phyloP scores from a whole-genome alignment of 2,329 filamentous ascomycete species.

The Hawksworthiomyces lignivorus region DNA sequence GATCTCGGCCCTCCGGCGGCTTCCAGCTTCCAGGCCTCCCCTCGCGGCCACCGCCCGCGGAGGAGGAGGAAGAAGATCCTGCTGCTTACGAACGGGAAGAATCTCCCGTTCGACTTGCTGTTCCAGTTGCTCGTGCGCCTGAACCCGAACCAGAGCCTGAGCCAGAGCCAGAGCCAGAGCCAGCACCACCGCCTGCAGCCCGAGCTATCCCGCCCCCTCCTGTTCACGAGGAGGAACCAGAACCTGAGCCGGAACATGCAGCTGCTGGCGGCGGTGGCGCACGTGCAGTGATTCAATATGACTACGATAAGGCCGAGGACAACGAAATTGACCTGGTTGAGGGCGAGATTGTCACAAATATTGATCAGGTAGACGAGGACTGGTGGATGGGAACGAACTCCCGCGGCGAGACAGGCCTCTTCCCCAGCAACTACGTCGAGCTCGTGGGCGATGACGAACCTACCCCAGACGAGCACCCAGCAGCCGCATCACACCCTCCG shows the following conservation, averaged over 20 bases:
- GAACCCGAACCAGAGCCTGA: conserved; percentile 39
- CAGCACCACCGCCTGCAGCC: conserved; percentile 36
- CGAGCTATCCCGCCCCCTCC: conserved; percentile 43
- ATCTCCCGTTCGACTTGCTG: conserved; percentile 78
- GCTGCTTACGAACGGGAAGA: conserved; percentile 42
- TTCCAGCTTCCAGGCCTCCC: conserved; percentile 74
- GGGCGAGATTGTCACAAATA: conserved; percentile 80
- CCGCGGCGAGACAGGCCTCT: conserved; percentile 76
- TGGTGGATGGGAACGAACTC: conserved; percentile 97
- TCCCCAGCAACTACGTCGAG: conserved; percentile 97
- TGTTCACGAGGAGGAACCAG: conserved; percentile 56
- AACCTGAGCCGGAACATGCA: conserved; percentile 41
- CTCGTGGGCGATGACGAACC: conserved; percentile 55
- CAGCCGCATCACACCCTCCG: conserved; percentile 13
- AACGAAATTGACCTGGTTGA: conserved; percentile 91
- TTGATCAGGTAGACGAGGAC: conserved; percentile 95
- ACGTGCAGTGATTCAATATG: conserved; percentile 77
- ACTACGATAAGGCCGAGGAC: conserved; percentile 96
- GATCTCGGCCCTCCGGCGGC: conserved; percentile 64
- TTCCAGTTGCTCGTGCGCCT: conserved; percentile 66
- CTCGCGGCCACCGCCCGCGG: conserved; percentile 42
- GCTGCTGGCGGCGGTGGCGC: conserved; percentile 39
- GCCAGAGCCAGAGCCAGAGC: conserved; percentile 32
- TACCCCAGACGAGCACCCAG: conserved; percentile 12
- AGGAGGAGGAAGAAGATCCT: conserved; percentile 37